Evolutionary conservation across 495 filamentous ascomycete genomes (phyloP).

Genomic region (Talaromyces stipitatus): DNA sequence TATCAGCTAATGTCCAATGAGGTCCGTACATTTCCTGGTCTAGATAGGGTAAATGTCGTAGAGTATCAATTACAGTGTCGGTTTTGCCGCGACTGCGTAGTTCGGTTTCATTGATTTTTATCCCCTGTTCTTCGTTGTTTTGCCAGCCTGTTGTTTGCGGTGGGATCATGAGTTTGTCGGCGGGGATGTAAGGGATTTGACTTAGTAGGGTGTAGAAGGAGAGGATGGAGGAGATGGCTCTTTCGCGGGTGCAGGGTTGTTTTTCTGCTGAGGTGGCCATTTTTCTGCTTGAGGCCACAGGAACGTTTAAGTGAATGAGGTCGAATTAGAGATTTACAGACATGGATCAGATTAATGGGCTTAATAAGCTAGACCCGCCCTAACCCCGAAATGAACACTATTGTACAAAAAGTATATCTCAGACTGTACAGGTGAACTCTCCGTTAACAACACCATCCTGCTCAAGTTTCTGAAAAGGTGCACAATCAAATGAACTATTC

Average conservation of each 20-base stretch:
- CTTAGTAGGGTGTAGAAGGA: background rate
- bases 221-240: background rate
- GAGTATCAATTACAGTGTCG: background rate
- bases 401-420: too few species aligned
- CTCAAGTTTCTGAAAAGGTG: background rate
- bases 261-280: background rate
- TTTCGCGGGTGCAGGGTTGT: background rate
- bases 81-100: constrained; percentile 2
- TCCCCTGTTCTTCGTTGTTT: background rate
- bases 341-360: too few species aligned
- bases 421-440: background rate
- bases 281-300: background rate
- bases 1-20: constrained; percentile 2
- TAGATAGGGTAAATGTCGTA: background rate
- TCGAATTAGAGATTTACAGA: background rate
- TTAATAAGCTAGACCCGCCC: too few species aligned
- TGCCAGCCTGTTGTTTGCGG: background rate
- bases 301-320: background rate
- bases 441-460: background rate
- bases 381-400: too few species aligned
- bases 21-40: background rate
- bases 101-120: background rate
- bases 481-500: background rate
- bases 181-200: constrained; percentile 2
- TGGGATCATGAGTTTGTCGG: constrained; percentile 3